Percentiles rank a stretch among this genome's conserved stretches.
These are phyloP conservation scores for Colletotrichum sidae DNA, from an alignment of 2,329 filamentous ascomycete genomes.

Conservation along the genomic window DNA sequence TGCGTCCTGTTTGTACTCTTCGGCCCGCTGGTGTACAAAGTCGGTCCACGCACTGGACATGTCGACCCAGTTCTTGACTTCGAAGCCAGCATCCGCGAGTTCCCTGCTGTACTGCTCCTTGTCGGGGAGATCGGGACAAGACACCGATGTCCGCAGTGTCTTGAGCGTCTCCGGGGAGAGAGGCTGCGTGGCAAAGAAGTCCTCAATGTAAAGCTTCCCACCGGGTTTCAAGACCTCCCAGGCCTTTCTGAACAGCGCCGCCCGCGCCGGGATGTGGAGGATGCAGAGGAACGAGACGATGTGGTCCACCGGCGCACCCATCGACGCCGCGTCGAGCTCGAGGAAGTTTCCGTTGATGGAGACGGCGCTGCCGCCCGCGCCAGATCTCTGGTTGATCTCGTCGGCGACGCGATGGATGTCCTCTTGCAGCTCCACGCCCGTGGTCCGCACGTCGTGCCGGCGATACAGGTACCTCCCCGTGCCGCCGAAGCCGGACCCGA, in stretches of 20 bases:
- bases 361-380: constrained; percentile 19
- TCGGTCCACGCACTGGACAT: constrained; percentile 37
- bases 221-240: constrained; percentile 25
- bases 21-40: constrained; percentile 37
- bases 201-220: constrained; percentile 40
- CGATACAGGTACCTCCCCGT: constrained; percentile 40
- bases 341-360: constrained; percentile 39
- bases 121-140: constrained; percentile 37
- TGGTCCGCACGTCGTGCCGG: constrained; percentile 33
- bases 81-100: constrained; percentile 37
- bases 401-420: constrained; percentile 40
- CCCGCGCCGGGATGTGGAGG: constrained; percentile 37
- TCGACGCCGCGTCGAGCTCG: constrained; percentile 1
- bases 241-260: constrained; percentile 35
- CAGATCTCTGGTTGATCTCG: constrained; percentile 35
- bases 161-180: constrained; percentile 14
- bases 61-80: constrained; percentile 35
- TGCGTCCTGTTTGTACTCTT: constrained; percentile 25
- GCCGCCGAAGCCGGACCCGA: constrained; percentile 40
- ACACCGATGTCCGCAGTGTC: constrained; percentile 34
- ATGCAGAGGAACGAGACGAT: constrained; percentile 41
- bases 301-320: constrained; percentile 35
- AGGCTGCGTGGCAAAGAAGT: constrained; percentile 37
- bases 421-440: constrained; percentile 39
- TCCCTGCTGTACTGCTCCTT: constrained; percentile 30